These are phyloP conservation scores for Helicocarpus griseus DNA, from an alignment of 2,329 filamentous ascomycete species.

Conservation along the genomic window DNA sequence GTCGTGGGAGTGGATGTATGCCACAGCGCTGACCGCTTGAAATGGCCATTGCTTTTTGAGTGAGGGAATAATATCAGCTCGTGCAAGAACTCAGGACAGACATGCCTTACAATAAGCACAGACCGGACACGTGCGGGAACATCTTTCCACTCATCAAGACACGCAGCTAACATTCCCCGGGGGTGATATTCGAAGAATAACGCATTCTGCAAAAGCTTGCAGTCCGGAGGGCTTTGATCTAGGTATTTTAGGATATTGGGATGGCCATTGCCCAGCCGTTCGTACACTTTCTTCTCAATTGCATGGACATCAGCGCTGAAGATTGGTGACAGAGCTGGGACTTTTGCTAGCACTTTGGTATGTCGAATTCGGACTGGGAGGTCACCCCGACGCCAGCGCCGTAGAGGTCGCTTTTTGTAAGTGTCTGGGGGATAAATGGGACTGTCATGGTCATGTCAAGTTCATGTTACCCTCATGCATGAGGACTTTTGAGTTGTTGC, in stretches of 20 bases:
- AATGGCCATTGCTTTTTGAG: slow-evolving; percentile 7
- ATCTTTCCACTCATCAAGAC: background rate
- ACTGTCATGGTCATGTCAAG: background rate
- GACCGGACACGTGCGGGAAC: background rate
- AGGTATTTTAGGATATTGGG: background rate
- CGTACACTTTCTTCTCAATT: background rate
- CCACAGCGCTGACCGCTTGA: slow-evolving; percentile 11
- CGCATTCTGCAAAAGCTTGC: background rate
- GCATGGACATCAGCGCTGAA: background rate
- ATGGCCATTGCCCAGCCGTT: background rate
- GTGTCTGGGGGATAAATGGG: background rate
- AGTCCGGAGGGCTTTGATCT: background rate
- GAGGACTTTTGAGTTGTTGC: background rate
- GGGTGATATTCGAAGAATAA: background rate
- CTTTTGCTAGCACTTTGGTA: background rate
- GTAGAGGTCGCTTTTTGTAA: background rate
- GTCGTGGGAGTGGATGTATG: slow-evolving; percentile 7
- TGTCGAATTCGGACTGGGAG: background rate
- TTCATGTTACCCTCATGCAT: background rate
- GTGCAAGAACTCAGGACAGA: background rate
- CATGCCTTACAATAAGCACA: slow-evolving; percentile 4
- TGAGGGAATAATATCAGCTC: background rate
- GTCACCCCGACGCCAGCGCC: background rate
- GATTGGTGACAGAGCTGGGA: background rate
- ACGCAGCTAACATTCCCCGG: background rate